These are phyloP conservation scores for Ogataea nitratoaversa DNA, from an alignment of 805 yeast genomes.

Conservation along the genomic window DNA sequence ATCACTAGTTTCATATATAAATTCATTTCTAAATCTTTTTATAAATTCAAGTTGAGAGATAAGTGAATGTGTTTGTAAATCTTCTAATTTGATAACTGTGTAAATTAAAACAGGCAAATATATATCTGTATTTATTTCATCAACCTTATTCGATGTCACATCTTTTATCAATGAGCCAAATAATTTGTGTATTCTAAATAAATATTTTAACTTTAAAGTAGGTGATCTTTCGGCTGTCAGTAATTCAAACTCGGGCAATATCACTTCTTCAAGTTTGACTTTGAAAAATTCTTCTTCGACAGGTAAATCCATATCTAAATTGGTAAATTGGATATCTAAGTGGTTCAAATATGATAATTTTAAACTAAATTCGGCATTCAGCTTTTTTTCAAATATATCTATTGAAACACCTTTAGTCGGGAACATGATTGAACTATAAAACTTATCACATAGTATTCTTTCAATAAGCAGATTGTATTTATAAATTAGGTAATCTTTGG, in stretches of 20 bases:
- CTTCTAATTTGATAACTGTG: conserved; percentile 28
- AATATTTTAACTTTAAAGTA: conserved; percentile 29
- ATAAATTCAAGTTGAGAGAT: conserved; percentile 30
- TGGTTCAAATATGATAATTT: conserved; percentile 25
- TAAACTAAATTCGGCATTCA: conserved; percentile 23
- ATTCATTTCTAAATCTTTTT: conserved; percentile 30
- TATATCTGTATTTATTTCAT: conserved; percentile 28
- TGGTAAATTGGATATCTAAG: conserved; percentile 21
- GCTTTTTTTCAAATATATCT: conserved; percentile 27
- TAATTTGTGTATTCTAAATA: conserved; percentile 27
- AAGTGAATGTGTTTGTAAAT: conserved; percentile 25
- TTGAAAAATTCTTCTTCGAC: conserved; percentile 22
- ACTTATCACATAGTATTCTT: conserved; percentile 30
- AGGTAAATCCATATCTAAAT: conserved; percentile 29
- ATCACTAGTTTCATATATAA: conserved; percentile 23
- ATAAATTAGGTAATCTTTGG: conserved; percentile 14
- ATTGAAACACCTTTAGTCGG: conserved; percentile 27
- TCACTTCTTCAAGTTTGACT: conserved; percentile 15
- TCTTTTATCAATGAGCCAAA: conserved; percentile 24
- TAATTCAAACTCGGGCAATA: conserved; percentile 29
- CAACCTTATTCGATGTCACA: conserved; percentile 8
- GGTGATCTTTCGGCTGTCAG: conserved; percentile 32
- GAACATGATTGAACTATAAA: conserved; percentile 30
- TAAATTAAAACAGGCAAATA: conserved; percentile 33
- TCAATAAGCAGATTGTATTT: conserved; percentile 29